phyloP scores from a whole-genome alignment of 176 grass and related monocot species.

The Panicum miliaceum region DNA sequence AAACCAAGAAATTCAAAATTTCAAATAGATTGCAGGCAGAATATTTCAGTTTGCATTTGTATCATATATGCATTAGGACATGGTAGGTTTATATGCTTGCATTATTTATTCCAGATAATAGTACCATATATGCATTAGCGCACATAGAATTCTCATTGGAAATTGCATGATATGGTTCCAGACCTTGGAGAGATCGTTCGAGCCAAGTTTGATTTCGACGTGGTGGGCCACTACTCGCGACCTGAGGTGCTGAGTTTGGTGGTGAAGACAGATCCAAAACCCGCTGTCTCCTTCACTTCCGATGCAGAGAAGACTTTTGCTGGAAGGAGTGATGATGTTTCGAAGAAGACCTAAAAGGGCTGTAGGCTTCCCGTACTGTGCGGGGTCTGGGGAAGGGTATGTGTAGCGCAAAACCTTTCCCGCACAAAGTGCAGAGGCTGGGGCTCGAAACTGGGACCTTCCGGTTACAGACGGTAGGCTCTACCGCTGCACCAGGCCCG shows the following conservation, averaged over 20 bases:
- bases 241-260: slow-evolving; percentile 88
- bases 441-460: too few relatives aligned
- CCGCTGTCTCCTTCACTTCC: slow-evolving; percentile 68
- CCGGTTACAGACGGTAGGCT: too few relatives aligned
- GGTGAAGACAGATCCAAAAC: slow-evolving; percentile 65
- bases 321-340: neutral
- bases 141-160: neutral
- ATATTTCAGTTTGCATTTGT: neutral
- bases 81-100: slow-evolving; percentile 13
- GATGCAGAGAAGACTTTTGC: slow-evolving; percentile 22
- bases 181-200: slow-evolving; percentile 85
- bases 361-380: too few relatives aligned
- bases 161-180: slow-evolving; percentile 37
- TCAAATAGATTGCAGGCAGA: neutral
- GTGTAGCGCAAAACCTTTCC: too few relatives aligned
- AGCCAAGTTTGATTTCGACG: slow-evolving; percentile 98
- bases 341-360: slow-evolving; percentile 27
- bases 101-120: neutral
- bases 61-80: neutral
- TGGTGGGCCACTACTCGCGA: slow-evolving; percentile 86
- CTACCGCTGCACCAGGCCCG: too few relatives aligned
- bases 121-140: neutral
- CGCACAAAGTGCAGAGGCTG: too few relatives aligned
- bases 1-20: neutral
- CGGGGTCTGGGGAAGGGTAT: too few relatives aligned